Conservation (phyloP, 306 rosid genomes). For the Pachyrhizus erosus region DNA sequence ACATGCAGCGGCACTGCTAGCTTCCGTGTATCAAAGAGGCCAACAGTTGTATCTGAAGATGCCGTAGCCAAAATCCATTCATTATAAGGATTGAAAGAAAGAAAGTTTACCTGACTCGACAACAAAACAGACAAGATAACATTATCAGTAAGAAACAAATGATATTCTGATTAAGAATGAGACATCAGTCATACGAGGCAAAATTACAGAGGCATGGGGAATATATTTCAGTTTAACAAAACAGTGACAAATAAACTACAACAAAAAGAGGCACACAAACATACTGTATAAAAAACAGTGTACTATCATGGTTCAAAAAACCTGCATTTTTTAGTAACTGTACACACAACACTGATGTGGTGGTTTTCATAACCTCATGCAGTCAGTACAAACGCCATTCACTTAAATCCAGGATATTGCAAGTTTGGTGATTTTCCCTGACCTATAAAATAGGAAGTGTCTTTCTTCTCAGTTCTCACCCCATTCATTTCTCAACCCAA, state of each 20-base stretch:
- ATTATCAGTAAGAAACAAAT: slow-evolving; percentile 4
- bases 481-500: not conserved
- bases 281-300: not conserved
- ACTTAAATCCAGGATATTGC: not conserved
- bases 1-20: slow-evolving; percentile 70
- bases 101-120: slow-evolving; percentile 75
- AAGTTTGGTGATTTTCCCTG: not conserved
- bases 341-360: not conserved
- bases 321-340: not conserved
- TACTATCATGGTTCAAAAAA: not conserved
- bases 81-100: slow-evolving; percentile 81
- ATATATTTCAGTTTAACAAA: not conserved
- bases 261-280: slow-evolving; percentile 7
- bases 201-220: not conserved
- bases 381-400: not conserved
- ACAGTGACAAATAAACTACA: slow-evolving; percentile 13
- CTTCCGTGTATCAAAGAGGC: slow-evolving; percentile 84
- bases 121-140: slow-evolving; percentile 15
- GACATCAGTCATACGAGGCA: not conserved
- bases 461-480: too few species aligned
- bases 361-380: not conserved
- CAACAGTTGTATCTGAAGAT: slow-evolving; percentile 85
- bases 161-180: not conserved
- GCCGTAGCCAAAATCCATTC: slow-evolving; percentile 96
- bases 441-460: too few species aligned